Conservation (phyloP, 2,329 filamentous ascomycete genomes). For the Trichoderma atrobrunneum region DNA sequence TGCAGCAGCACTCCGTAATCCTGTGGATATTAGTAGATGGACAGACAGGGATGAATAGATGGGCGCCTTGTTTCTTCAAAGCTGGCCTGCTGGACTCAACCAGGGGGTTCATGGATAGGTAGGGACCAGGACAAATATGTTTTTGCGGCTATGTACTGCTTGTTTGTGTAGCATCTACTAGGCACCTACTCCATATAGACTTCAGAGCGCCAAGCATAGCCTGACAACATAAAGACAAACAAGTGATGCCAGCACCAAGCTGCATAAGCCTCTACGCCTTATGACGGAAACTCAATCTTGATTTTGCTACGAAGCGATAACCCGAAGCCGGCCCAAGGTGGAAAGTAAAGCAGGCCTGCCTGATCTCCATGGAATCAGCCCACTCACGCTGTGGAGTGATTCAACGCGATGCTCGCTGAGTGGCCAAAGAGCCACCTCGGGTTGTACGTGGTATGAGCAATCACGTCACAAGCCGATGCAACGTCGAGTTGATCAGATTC, state of each 20-base stretch:
- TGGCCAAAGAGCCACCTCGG: neutral
- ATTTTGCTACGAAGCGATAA: neutral
- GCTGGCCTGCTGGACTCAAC: neutral
- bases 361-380: conserved; percentile 15
- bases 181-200: neutral
- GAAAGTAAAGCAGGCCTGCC: conserved; percentile 10
- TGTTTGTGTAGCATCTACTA: neutral
- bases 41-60: neutral
- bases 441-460: conserved; percentile 17
- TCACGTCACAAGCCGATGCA: conserved; percentile 13
- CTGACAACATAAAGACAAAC: neutral
- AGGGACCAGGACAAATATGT: neutral
- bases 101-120: neutral
- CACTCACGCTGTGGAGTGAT: conserved; percentile 14
- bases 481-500: neutral
- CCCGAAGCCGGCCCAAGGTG: neutral
- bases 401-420: neutral
- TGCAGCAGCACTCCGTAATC: neutral
- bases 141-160: neutral
- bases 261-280: neutral
- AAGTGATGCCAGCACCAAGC: neutral
- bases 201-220: neutral
- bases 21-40: neutral
- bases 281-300: neutral
- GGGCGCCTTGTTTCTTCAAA: neutral